Base-by-base conservation (phyloP, 208 protist species). In the Crithidia mellificae region DNA sequence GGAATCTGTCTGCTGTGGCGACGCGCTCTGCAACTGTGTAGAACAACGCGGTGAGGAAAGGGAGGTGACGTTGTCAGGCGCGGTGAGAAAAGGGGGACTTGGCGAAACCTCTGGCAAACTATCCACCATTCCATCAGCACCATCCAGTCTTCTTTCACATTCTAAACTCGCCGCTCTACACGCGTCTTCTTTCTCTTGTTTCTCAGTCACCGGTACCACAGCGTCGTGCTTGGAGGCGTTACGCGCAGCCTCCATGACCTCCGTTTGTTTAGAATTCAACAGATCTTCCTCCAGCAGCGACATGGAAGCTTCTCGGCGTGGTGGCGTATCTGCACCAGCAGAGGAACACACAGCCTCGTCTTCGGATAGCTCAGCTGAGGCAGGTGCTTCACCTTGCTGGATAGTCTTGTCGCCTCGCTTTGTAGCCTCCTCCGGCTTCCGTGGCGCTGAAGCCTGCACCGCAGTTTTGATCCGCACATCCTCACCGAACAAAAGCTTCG, bases 401-500 rank as follows among this genome's bases (percentile, higher is more conserved):
- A n/a, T n/a, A n/a, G n/a, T n/a, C n/a, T n/a, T n/a, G n/a, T n/a
- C n/a, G n/a, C n/a, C n/a, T n/a, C n/a, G n/a, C n/a, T n/a, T n/a
- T n/a, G n/a, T n/a, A n/a, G n/a, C n/a, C n/a, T n/a, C n/a, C n/a
- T n/a, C n/a, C n/a, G n/a, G n/a, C n/a, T n/a, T n/a, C n/a, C n/a
- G n/a, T n/a, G n/a, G n/a, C n/a, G n/a, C n/a, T n/a, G n/a, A n/a
- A n/a, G n/a, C n/a, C n/a, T n/a, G n/a, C n/a, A n/a, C n/a, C n/a
- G n/a, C n/a, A n/a, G n/a, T n/a, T n/a, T n/a, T n/a, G n/a, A n/a
- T n/a, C n/a, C n/a, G n/a, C n/a, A n/a, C n/a, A n/a, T n/a, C n/a
- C n/a, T n/a, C n/a, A 7, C 55, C 70, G 24, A 61, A 75, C 6
- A 75, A 22, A 22, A 75, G 24, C 53, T 12, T 15, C 6, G 61